phyloP scores from a whole-genome alignment of 2,329 filamentous ascomycete genomes.

The Coccinonectria pachysandricola region DNA sequence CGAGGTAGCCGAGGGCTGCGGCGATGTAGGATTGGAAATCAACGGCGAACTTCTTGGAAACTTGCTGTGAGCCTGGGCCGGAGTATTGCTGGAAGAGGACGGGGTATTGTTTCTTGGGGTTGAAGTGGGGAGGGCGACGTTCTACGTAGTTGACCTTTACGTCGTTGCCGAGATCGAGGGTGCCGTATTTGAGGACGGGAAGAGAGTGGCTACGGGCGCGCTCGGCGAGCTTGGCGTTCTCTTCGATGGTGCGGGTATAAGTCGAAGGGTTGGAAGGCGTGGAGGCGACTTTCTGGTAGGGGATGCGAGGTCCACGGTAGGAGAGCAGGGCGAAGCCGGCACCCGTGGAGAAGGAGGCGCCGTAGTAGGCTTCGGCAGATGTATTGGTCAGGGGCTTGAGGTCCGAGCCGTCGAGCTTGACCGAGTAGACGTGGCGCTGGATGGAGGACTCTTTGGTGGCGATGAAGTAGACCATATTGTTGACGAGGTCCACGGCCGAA shows the following conservation, averaged over 20 bases:
- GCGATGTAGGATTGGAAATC: slow-evolving; percentile 90
- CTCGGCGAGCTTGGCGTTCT: slow-evolving; percentile 61
- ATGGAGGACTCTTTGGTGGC: slow-evolving; percentile 80
- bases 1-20: slow-evolving; percentile 77
- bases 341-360: slow-evolving; percentile 71
- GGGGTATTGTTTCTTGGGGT: slow-evolving; percentile 74
- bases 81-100: slow-evolving; percentile 94
- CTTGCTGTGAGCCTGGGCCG: slow-evolving; percentile 84
- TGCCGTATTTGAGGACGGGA: slow-evolving; percentile 72
- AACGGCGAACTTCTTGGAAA: slow-evolving; percentile 68
- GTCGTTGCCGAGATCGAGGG: slow-evolving; percentile 68
- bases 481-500: slow-evolving; percentile 71
- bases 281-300: slow-evolving; percentile 83
- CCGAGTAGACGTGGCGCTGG: slow-evolving; percentile 84
- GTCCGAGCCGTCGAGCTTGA: slow-evolving; percentile 69
- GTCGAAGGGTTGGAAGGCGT: slow-evolving; percentile 58
- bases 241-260: slow-evolving; percentile 65
- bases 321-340: slow-evolving; percentile 76
- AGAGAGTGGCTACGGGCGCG: slow-evolving; percentile 68
- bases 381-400: slow-evolving; percentile 66
- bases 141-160: slow-evolving; percentile 66
- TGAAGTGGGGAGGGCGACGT: slow-evolving; percentile 81
- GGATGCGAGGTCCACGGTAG: slow-evolving; percentile 75
- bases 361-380: slow-evolving; percentile 65
- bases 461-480: slow-evolving; percentile 85